A percentile compares a stretch with the other conserved stretches of the same genome.
These are phyloP conservation scores for Neoarthrinium moseri DNA, from an alignment of 2,329 filamentous ascomycete species.

Conservation along the genomic window DNA sequence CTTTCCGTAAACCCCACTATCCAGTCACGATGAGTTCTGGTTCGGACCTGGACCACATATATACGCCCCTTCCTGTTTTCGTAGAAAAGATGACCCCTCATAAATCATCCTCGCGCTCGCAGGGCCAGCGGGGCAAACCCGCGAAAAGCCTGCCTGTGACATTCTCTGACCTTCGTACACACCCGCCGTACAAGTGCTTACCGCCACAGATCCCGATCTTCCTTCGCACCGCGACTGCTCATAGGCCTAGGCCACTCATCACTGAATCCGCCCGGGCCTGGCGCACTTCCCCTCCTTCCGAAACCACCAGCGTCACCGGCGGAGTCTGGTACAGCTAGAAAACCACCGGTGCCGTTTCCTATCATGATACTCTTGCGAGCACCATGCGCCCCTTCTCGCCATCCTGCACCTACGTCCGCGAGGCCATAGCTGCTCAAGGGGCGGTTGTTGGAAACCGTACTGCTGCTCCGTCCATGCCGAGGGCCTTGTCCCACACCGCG, in stretches of 20 bases:
- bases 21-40: too few species aligned
- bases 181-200: too few species aligned
- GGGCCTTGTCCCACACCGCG: slow-evolving; percentile 12
- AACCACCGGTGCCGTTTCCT: slow-evolving; percentile 49
- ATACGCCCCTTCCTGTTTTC: too few species aligned
- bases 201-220: slow-evolving; percentile 42
- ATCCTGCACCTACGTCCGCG: slow-evolving; percentile 49
- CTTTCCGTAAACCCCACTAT: too few species aligned
- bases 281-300: slow-evolving; percentile 18
- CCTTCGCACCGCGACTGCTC: slow-evolving; percentile 41
- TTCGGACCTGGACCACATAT: too few species aligned
- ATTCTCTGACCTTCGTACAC: too few species aligned
- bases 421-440: slow-evolving; percentile 59
- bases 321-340: slow-evolving; percentile 54
- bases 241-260: slow-evolving; percentile 41
- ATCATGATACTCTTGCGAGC: slow-evolving; percentile 55
- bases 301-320: slow-evolving; percentile 20
- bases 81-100: too few species aligned
- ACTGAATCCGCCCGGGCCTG: slow-evolving; percentile 21
- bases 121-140: too few species aligned
- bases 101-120: too few species aligned
- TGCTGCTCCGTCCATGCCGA: slow-evolving; percentile 26
- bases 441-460: slow-evolving; percentile 29
- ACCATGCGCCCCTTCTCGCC: slow-evolving; percentile 45
- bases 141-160: too few species aligned